Percentiles rank a stretch among this genome's conserved stretches.
These are phyloP conservation scores for Diaporthe citriasiana DNA, from an alignment of 2,329 filamentous ascomycete genomes.

Conservation along the genomic window DNA sequence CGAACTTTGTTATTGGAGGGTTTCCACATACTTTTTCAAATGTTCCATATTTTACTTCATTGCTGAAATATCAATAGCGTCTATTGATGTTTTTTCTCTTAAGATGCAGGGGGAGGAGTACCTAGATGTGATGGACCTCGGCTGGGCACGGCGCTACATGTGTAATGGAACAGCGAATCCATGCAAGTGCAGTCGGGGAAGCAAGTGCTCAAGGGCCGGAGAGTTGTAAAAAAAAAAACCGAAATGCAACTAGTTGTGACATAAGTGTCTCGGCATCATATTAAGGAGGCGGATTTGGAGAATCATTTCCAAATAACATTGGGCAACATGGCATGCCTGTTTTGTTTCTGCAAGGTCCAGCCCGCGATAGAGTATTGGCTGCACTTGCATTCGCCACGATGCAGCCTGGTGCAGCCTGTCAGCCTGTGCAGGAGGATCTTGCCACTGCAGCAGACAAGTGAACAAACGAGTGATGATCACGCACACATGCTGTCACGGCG, in stretches of 20 bases:
- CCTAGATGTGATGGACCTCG: conserved; percentile 5
- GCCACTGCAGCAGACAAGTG: background rate
- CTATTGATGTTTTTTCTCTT: background rate
- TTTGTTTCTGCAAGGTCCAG: background rate
- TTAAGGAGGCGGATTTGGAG: background rate
- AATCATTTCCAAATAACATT: background rate
- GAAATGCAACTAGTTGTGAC: background rate
- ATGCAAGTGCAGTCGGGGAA: background rate
- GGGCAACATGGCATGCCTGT: background rate
- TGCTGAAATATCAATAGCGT: background rate
- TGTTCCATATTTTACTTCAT: background rate
- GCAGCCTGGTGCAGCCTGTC: no score
- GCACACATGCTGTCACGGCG: background rate
- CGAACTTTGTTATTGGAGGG: background rate
- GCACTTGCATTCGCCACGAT: background rate
- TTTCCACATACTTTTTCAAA: background rate
- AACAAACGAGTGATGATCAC: conserved; percentile 3
- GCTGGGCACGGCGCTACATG: background rate
- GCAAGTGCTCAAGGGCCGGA: background rate
- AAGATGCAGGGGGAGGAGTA: background rate
- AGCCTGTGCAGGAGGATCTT: background rate
- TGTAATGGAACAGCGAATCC: background rate
- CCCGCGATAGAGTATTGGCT: background rate
- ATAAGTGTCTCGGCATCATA: background rate
- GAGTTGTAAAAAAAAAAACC: background rate